Evolutionary conservation across 2,329 filamentous ascomycete species (phyloP), one percentile per base, ranked within the genome.

Genomic region (Cladosporium sp.): DNA sequence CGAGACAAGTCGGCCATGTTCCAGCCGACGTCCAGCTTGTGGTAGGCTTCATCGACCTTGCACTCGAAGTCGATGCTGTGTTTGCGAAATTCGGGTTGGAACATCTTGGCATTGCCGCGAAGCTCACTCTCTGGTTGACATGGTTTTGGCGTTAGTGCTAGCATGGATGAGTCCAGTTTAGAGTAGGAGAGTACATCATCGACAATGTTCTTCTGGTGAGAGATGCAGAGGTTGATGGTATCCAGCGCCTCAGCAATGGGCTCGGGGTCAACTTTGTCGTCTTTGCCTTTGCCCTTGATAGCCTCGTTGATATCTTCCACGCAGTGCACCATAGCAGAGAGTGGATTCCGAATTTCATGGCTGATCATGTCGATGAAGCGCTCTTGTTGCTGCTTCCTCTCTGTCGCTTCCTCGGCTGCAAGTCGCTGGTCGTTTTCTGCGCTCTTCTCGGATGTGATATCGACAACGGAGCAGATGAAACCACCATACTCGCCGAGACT

Each of bases 131-230:
- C 30, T 8, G 60, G 52, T 20, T 50, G 39, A 3, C 53, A 53
- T 6, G 42, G 49, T n/a, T 56, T 56, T 2, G 58, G 61, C 9
- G 58, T 56, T 17, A 64, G 61, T 3, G 61, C 59, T 1, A 76
- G 58, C 5, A 75, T 63, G 54, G 68, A 70, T 0, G 71, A 72
- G 40, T 74, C 72, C 13, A 75, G 66, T 48, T 74, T 75, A 34
- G 68, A 71, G 18, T 74, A 56, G 0, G 72, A 74, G 2, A 75
- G 61, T 4, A 76, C 65, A 51, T 76, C 73, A 53, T 76, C 73
- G 8, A 76, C 72, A 30, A 76, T 75, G 18, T 71, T 62, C 53
- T 73, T 75, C 51, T 75, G 72, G 50, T 76, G 73, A 20, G 71
- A 66, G 5, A 70, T 70, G 54, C 73, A 76, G 32, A 71, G 64